Conservation (phyloP, 768 basidiomycete species). For the Boletales sp. region DNA sequence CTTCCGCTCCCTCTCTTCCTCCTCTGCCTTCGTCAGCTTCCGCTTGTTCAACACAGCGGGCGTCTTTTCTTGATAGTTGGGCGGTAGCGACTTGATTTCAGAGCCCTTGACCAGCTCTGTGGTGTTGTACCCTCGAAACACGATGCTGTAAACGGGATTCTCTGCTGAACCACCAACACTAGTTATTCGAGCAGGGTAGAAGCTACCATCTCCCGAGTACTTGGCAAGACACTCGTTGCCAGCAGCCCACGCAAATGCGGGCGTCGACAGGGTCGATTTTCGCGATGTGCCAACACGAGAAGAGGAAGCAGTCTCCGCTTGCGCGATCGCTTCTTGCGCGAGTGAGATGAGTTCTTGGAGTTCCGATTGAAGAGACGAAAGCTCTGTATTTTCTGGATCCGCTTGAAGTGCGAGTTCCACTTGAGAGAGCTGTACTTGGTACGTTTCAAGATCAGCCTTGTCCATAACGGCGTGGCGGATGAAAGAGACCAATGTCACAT, state of each 20-base stretch:
- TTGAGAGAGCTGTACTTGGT: conserved; percentile 86
- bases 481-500: background rate
- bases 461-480: conserved; percentile 35
- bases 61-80: conserved; percentile 47
- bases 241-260: conserved; percentile 62
- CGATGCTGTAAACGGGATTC: conserved; percentile 82
- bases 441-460: conserved; percentile 80
- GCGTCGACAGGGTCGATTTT: conserved; percentile 48
- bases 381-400: conserved; percentile 73
- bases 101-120: conserved; percentile 77
- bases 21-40: conserved; percentile 74
- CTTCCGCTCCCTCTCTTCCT: conserved; percentile 84
- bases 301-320: conserved; percentile 61
- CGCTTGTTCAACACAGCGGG: conserved; percentile 56
- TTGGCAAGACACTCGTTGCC: conserved; percentile 86
- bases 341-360: conserved; percentile 81
- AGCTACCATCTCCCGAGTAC: conserved; percentile 78
- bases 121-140: conserved; percentile 90
- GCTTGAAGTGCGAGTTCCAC: conserved; percentile 75
- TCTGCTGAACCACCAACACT: conserved; percentile 78
- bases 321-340: conserved; percentile 66
- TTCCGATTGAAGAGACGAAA: conserved; percentile 69
- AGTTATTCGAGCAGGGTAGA: conserved; percentile 88
- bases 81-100: conserved; percentile 68
- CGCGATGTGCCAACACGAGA: conserved; percentile 54